Base-by-base conservation (phyloP, 2,329 filamentous ascomycete species). In the Colletotrichum sp. region DNA sequence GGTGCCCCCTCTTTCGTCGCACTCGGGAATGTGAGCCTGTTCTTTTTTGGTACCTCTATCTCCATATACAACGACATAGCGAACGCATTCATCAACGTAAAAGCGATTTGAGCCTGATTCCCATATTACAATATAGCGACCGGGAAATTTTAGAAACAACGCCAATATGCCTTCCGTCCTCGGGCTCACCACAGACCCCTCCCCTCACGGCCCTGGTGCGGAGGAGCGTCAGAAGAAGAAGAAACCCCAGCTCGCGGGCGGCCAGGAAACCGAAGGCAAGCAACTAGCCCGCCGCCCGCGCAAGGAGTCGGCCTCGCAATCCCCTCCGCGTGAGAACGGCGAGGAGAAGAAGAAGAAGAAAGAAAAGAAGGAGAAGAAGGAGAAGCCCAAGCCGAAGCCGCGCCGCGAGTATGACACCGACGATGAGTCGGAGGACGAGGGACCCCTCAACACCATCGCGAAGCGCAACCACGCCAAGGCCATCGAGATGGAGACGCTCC, bases 401-500 rank as follows among this genome's bases (percentile, higher is more conserved):
- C 64, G 58, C 24, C 66, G 70, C 36, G 38, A 70, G 26, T 36
- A 70, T 55, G 69, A 75, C 63, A 68, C 72, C 16, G 75, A 69
- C 38, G 75, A 71, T 13, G 60, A 70, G 13, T 75, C 74, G 12
- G 69, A 77, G 13, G 69, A 77, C 3, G 76, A 77, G 72, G 72
- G 73, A 12, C 73, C 73, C 60, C 71, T 74, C 26, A 78, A 78
- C 82, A 85, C 83, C 72, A 85, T 85, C 80, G 80, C 80, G 58
- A 83, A 83, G 80, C 83, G 84, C 78, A 85, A 85, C 83, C 80
- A 83, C 78, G 80, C 80, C 13, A 80, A 82, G 66, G 84, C 83
- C 24, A 79, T 81, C 55, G 83, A 85, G 78, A 82, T 83, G 79
- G 84, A 85, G 80, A 84, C 82, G 8, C 80, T 85, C 7, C 80